These are phyloP conservation scores for Thuja plicata DNA, from an alignment of 83 land plant genomes.

Conservation along the genomic window DNA sequence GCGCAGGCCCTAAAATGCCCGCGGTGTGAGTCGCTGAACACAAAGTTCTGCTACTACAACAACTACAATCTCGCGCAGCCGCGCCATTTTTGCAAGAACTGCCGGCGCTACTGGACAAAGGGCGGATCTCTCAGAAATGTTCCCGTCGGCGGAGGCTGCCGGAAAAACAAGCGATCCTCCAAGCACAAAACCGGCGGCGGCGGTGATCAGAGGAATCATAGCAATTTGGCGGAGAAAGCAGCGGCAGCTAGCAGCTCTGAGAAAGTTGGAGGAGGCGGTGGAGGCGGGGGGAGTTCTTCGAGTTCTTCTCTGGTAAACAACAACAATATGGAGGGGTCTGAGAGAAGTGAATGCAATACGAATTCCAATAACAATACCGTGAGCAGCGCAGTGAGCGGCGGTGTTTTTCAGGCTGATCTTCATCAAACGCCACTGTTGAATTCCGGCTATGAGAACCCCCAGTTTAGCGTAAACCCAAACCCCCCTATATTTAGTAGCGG, in stretches of 20 bases:
- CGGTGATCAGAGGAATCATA: not conserved
- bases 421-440: not conserved
- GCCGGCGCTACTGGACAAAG: conserved; percentile 14
- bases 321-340: not conserved
- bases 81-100: conserved; percentile 12
- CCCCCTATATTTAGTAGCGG: not conserved
- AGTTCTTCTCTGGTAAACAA: conserved; percentile 1
- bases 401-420: not conserved
- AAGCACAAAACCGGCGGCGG: not conserved
- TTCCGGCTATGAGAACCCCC: conserved; percentile 6
- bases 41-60: conserved; percentile 17
- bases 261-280: not conserved
- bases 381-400: not conserved
- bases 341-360: not conserved
- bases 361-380: not conserved
- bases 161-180: conserved; percentile 15
- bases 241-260: not conserved
- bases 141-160: conserved; percentile 11
- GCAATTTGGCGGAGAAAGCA: not conserved
- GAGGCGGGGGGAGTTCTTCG: not conserved
- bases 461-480: not conserved
- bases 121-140: conserved; percentile 16
- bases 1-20: conserved; percentile 14
- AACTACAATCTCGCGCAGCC: conserved; percentile 17
- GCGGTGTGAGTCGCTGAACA: conserved; percentile 14